Conservation (phyloP, 2,329 filamentous ascomycete genomes). For the Didymosphaeria variabile region DNA sequence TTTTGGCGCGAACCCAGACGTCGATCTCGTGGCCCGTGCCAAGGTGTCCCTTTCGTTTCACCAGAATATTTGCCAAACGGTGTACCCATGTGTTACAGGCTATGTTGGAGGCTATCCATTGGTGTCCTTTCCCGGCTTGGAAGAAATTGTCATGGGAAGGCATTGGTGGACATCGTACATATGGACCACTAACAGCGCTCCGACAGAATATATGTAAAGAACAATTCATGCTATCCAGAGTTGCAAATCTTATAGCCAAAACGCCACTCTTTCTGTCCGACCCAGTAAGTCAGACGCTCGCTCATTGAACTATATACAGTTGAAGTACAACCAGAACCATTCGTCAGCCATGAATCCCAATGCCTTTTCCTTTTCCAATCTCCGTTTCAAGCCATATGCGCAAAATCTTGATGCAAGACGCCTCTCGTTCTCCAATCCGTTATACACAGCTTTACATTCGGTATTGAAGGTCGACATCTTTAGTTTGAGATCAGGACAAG, state of each 20-base stretch:
- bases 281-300: neutral
- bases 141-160: neutral
- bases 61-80: neutral
- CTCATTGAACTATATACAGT: conserved; percentile 14
- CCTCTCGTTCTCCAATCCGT: neutral
- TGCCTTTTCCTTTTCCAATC: conserved; percentile 2
- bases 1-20: neutral
- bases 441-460: conserved; percentile 49
- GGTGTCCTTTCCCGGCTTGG: neutral
- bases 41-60: neutral
- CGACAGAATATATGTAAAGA: neutral
- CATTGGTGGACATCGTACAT: neutral
- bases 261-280: neutral
- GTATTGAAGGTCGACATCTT: conserved; percentile 56
- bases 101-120: neutral
- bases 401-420: neutral
- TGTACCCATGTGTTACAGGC: neutral
- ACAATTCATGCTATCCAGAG: neutral
- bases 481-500: conserved; percentile 4
- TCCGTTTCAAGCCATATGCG: neutral
- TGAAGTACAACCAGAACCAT: conserved; percentile 7
- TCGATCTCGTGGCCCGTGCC: conserved; percentile 13
- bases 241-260: neutral
- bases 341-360: conserved; percentile 3
- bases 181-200: neutral